Evolutionary conservation across 2,329 filamentous ascomycete genomes (phyloP), one percentile per base, ranked within the genome.

Genomic region (Allantophomopsis lycopodina): DNA sequence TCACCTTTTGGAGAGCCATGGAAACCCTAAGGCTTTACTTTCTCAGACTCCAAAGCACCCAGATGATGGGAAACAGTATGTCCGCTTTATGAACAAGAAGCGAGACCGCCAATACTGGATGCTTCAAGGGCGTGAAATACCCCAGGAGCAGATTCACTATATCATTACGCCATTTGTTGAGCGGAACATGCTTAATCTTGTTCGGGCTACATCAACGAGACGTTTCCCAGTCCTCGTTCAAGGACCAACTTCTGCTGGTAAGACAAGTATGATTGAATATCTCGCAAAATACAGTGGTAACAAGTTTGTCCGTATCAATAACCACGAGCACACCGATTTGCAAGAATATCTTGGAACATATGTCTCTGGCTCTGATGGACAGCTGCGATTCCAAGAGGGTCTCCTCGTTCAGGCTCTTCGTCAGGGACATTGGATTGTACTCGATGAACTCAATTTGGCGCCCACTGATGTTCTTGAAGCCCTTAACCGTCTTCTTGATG

Each of bases 221-320:
- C 76, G 83, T 37, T 98, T 94, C 56, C 93, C 91, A 1, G 85
- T 99, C 37, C 69, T 99, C 8, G 83, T 99, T 15, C 91, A 99
- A 59, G 91, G 91, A 3, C 91, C 93, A 11, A 99, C 91, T 0
- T 98, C 93, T 5, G 84, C 89, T 11, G 91, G 91, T 47, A 99
- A 99, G 61, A 99, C 91, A 0, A 96, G 89, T 60, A 98, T 99
- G 91, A 94, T 98, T 33, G 89, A 96, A 60, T 95, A 94, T 56
- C 71, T 99, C 31, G 89, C 93, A n/a, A 91, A 94, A 53, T 82
- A 84, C 40, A 96, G 87, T 21, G 91, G 93, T 3, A 94, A 99
- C 57, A 91, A 84, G 54, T 98, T 96, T 55, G 87, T 98, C 34
- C 78, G 91, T 44, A 98, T 99, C 66, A 99, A 99, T 63, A 99